These are phyloP conservation scores for Ostreobium quekettii DNA, from an alignment of 139 green algal species.

Conservation along the genomic window DNA sequence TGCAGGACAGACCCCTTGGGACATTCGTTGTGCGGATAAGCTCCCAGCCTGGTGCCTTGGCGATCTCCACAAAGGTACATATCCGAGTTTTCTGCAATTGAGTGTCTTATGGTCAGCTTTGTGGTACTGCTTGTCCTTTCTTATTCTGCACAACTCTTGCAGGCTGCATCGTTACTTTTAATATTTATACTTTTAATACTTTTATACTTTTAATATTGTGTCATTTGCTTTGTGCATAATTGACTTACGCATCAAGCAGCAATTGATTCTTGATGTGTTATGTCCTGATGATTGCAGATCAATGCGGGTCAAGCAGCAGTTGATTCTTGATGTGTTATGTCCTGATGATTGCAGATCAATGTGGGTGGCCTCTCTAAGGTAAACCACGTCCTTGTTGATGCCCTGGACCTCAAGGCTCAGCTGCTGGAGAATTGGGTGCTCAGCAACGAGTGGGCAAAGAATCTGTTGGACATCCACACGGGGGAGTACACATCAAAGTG, in stretches of 20 bases:
- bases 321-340: neutral
- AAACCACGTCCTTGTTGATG: conserved; percentile 10
- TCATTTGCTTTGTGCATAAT: neutral
- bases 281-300: neutral
- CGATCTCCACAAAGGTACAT: conserved; percentile 9
- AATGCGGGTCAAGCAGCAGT: neutral
- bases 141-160: neutral
- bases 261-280: neutral
- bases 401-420: conserved; percentile 6
- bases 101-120: neutral
- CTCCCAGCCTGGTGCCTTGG: conserved; percentile 14
- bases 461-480: too few species aligned
- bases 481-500: too few species aligned
- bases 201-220: neutral
- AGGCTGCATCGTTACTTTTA: neutral
- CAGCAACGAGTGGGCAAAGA: too few species aligned
- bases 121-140: neutral
- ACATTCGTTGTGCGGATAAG: conserved; percentile 18
- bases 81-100: too few species aligned
- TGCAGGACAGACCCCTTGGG: neutral
- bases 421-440: conserved; percentile 2
- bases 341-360: neutral
- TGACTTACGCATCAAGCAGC: neutral
- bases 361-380: neutral
- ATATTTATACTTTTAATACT: neutral